Percentiles rank a stretch among this genome's conserved stretches.
Conservation (phyloP, 371 early-diverging fungal genomes). For the Syncephalastrum racemosum region DNA sequence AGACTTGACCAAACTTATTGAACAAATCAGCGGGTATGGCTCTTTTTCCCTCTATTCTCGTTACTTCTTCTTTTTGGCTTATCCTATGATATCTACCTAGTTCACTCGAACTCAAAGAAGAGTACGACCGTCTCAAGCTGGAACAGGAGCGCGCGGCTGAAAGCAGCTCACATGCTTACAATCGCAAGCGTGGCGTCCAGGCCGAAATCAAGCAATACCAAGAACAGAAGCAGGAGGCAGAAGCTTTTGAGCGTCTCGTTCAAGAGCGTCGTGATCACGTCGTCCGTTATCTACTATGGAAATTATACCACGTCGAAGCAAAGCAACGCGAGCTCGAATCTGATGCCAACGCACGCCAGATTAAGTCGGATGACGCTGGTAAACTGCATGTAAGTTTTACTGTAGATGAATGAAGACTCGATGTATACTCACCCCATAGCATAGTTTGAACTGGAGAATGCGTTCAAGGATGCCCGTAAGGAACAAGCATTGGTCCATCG, state of each 20-base stretch:
- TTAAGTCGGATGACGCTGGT: slow-evolving; percentile 21
- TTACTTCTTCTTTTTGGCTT: slow-evolving; percentile 2
- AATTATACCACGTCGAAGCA: slow-evolving; percentile 82
- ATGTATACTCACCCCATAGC: neutral
- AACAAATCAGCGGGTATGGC: slow-evolving; percentile 89
- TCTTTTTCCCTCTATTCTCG: too few relatives aligned
- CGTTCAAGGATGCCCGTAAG: slow-evolving; percentile 65
- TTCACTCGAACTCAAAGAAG: slow-evolving; percentile 84
- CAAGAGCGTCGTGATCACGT: slow-evolving; percentile 58
- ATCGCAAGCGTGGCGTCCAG: slow-evolving; percentile 83
- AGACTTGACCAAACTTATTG: slow-evolving; percentile 93
- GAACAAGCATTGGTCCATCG: slow-evolving; percentile 73
- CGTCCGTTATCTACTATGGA: slow-evolving; percentile 80
- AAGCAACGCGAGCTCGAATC: slow-evolving; percentile 38
- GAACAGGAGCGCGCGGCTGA: slow-evolving; percentile 87
- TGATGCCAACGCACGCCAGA: neutral
- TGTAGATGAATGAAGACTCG: neutral
- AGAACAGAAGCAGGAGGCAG: slow-evolving; percentile 91
- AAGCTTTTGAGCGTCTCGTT: slow-evolving; percentile 73
- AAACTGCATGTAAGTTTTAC: slow-evolving; percentile 36
- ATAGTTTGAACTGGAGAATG: slow-evolving; percentile 49
- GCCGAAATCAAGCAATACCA: slow-evolving; percentile 89
- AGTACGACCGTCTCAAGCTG: slow-evolving; percentile 85
- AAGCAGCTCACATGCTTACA: slow-evolving; percentile 83
- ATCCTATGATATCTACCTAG: slow-evolving; percentile 27